These are phyloP conservation scores for Diaporthe sp. DNA, from an alignment of 2,329 filamentous ascomycete genomes.

Conservation along the genomic window DNA sequence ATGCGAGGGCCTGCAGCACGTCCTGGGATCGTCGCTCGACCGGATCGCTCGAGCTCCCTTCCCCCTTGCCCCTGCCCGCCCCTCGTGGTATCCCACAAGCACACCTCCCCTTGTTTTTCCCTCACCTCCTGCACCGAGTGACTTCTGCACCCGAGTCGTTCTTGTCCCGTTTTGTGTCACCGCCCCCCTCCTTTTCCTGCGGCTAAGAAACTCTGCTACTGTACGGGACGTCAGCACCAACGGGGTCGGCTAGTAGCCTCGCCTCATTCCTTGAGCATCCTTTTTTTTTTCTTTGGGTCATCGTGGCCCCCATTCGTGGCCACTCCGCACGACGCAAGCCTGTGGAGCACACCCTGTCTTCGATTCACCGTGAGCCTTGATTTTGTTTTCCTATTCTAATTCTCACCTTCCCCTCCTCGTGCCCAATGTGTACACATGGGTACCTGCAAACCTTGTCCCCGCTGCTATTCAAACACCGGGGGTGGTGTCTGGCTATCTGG, in stretches of 20 bases:
- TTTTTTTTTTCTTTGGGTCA: background rate
- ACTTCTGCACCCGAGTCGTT: constrained; percentile 30
- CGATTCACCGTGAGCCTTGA: background rate
- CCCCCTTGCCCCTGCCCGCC: background rate
- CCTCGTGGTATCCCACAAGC: background rate
- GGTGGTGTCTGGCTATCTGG: constrained; percentile 8
- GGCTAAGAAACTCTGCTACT: constrained; percentile 26
- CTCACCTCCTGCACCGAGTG: background rate
- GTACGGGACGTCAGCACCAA: constrained; percentile 29
- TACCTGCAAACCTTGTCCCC: constrained; percentile 4
- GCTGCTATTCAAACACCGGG: constrained; percentile 10
- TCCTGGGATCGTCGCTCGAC: constrained; percentile 28
- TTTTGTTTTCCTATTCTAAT: background rate
- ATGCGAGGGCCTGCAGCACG: constrained; percentile 35
- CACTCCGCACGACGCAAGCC: constrained; percentile 19
- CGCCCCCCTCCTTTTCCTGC: constrained; percentile 28
- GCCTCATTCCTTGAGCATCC: constrained; percentile 19
- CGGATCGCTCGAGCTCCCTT: constrained; percentile 10
- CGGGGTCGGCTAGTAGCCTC: constrained; percentile 29
- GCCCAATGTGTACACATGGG: constrained; percentile 4
- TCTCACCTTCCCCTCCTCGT: background rate
- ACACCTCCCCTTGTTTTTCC: background rate
- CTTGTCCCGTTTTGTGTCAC: constrained; percentile 27
- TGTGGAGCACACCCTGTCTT: background rate
- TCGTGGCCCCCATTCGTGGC: background rate